Conservation (phyloP, 176 grass and related monocot species). For the Phragmites australis region DNA sequence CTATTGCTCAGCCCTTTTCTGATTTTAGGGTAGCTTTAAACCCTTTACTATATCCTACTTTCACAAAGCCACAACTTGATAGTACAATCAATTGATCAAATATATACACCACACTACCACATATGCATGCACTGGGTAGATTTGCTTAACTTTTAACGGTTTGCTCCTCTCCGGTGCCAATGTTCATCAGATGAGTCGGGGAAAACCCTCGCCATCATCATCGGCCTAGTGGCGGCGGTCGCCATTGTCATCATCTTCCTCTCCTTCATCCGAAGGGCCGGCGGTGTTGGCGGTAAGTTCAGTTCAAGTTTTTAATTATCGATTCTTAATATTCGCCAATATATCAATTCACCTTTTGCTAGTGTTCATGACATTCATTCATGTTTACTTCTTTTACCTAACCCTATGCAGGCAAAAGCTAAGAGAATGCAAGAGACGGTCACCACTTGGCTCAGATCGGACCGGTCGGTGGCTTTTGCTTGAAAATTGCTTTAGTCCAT, state of each 20-base stretch:
- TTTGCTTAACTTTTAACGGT: background rate
- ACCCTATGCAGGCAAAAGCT: constrained; percentile 74
- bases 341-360: background rate
- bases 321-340: background rate
- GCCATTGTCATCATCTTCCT: constrained; percentile 68
- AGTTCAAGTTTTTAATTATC: background rate
- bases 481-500: constrained; percentile 40
- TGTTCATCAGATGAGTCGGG: constrained; percentile 52
- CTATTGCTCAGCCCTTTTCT: constrained; percentile 27
- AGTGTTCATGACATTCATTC: constrained; percentile 13
- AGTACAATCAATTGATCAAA: background rate
- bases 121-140: background rate
- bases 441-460: constrained; percentile 31
- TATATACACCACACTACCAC: background rate
- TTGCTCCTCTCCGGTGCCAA: background rate
- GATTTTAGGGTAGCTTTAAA: constrained; percentile 42
- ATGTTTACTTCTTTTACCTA: constrained; percentile 6
- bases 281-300: constrained; percentile 35
- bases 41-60: constrained; percentile 37
- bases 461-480: constrained; percentile 59
- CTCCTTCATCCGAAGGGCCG: constrained; percentile 56
- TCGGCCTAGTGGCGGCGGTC: constrained; percentile 62
- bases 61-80: constrained; percentile 29
- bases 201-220: constrained; percentile 78
- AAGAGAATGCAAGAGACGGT: constrained; percentile 24